These are phyloP conservation scores for Brassica incana DNA, from an alignment of 345 rosid species.

Conservation along the genomic window DNA sequence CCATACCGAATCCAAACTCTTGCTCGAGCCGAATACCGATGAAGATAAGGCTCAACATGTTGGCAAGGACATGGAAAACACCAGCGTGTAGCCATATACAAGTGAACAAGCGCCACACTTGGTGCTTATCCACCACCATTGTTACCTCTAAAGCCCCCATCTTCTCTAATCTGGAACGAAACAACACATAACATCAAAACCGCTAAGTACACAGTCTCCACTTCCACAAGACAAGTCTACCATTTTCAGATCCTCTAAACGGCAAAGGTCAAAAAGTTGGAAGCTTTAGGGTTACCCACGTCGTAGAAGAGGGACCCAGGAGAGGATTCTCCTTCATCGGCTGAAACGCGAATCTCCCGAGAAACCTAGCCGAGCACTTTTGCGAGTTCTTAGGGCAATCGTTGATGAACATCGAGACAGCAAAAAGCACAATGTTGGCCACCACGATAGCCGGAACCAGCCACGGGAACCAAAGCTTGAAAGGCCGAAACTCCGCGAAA, in stretches of 20 bases:
- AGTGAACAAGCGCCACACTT: conserved; percentile 79
- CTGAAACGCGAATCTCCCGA: conserved; percentile 88
- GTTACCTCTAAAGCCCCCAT: conserved; percentile 73
- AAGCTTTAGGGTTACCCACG: conserved; percentile 52
- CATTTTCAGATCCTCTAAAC: background rate
- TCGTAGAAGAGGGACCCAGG: conserved; percentile 79
- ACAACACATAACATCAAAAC: background rate
- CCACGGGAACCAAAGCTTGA: conserved; percentile 74
- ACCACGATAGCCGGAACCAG: conserved; percentile 70
- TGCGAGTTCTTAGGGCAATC: conserved; percentile 68
- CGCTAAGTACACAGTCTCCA: background rate
- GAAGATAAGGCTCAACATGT: conserved; percentile 87
- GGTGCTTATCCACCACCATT: conserved; percentile 54
- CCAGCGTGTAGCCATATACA: conserved; percentile 99
- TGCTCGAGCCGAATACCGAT: conserved; percentile 94
- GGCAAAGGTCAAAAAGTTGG: background rate
- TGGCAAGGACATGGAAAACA: conserved; percentile 83
- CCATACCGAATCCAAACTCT: conserved; percentile 89
- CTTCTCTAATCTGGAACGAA: conserved; percentile 60
- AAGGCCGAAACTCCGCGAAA: conserved; percentile 47
- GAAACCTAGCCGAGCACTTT: conserved; percentile 55
- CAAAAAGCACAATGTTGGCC: conserved; percentile 58
- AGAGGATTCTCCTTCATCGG: conserved; percentile 88
- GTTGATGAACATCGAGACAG: conserved; percentile 71
- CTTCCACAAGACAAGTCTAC: no score